These are phyloP conservation scores for Fusarium austroafricanum DNA, from an alignment of 2,329 filamentous ascomycete species.

Conservation along the genomic window DNA sequence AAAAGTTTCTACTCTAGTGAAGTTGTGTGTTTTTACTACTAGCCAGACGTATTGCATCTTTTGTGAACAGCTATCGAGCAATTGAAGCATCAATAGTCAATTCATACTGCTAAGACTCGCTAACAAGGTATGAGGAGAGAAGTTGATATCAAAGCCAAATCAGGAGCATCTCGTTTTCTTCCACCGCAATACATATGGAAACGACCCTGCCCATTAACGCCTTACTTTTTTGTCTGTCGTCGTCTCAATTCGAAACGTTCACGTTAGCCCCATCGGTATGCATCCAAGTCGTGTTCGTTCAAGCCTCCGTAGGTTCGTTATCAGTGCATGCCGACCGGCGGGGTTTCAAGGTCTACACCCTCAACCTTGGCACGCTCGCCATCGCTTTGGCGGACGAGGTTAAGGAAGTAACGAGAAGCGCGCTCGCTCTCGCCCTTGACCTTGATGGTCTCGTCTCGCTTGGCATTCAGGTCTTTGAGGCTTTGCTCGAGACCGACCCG, in stretches of 20 bases:
- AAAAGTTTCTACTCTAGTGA: slow-evolving; percentile 28
- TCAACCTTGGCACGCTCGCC: slow-evolving; percentile 63
- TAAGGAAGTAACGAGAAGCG: slow-evolving; percentile 89
- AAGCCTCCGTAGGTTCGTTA: slow-evolving; percentile 20
- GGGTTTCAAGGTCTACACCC: slow-evolving; percentile 66
- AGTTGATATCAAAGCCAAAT: slow-evolving; percentile 34
- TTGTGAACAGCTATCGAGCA: slow-evolving; percentile 21
- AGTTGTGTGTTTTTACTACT: slow-evolving; percentile 6
- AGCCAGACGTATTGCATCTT: slow-evolving; percentile 9
- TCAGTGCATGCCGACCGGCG: slow-evolving; percentile 55
- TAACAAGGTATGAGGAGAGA: slow-evolving; percentile 41
- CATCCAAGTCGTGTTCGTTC: slow-evolving; percentile 17
- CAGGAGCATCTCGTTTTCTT: slow-evolving; percentile 34
- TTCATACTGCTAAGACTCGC: slow-evolving; percentile 38
- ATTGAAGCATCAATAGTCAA: slow-evolving; percentile 31
- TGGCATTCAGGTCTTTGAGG: slow-evolving; percentile 82
- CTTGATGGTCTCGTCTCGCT: slow-evolving; percentile 86
- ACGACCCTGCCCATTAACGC: slow-evolving; percentile 31
- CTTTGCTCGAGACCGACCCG: slow-evolving; percentile 84
- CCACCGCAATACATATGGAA: slow-evolving; percentile 29
- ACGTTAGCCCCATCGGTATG: slow-evolving; percentile 1
- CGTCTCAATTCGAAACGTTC: slow-evolving; percentile 15
- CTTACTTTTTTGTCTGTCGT: slow-evolving; percentile 27
- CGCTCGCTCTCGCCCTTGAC: slow-evolving; percentile 85
- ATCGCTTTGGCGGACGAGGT: slow-evolving; percentile 77